These are phyloP conservation scores for Cladosporium cucumerinum DNA, from an alignment of 2,329 filamentous ascomycete species.

Conservation along the genomic window DNA sequence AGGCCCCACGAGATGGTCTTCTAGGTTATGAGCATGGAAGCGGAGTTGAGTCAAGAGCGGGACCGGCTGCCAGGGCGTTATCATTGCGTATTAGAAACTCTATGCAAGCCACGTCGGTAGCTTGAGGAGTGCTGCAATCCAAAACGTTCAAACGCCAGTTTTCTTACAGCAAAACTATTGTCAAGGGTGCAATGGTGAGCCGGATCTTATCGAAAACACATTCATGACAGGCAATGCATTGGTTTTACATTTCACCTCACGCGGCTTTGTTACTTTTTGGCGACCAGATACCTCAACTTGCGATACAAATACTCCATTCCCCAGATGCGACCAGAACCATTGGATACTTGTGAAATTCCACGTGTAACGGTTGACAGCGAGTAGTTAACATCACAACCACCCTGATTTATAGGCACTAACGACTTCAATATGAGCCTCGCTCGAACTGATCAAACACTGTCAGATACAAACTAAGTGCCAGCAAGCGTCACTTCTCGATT, in stretches of 20 bases:
- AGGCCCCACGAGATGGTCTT: constrained; percentile 99
- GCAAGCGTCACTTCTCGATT: background rate
- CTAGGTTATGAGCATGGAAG: constrained; percentile 55
- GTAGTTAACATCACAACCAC: background rate
- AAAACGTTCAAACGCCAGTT: constrained; percentile 17
- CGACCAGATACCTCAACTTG: background rate
- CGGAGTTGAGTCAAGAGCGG: constrained; percentile 16
- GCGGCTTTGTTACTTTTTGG: background rate
- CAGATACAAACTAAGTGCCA: background rate
- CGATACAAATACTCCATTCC: background rate
- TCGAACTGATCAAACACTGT: background rate
- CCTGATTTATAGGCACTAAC: background rate
- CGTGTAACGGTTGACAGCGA: background rate
- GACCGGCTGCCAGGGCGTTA: constrained; percentile 16
- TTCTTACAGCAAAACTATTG: constrained; percentile 13
- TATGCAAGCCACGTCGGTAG: constrained; percentile 16
- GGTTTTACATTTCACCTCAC: constrained; percentile 1
- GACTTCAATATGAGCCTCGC: background rate
- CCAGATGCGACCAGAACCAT: background rate
- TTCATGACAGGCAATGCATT: constrained; percentile 16
- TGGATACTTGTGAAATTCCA: background rate
- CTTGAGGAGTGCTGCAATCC: constrained; percentile 17
- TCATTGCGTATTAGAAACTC: constrained; percentile 18
- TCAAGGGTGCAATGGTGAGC: constrained; percentile 16
- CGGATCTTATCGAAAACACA: constrained; percentile 12